Percentiles rank a stretch among this genome's conserved stretches.
phyloP scores from a whole-genome alignment of 441 rosid genomes.

The Cnidoscolus chayamansa region DNA sequence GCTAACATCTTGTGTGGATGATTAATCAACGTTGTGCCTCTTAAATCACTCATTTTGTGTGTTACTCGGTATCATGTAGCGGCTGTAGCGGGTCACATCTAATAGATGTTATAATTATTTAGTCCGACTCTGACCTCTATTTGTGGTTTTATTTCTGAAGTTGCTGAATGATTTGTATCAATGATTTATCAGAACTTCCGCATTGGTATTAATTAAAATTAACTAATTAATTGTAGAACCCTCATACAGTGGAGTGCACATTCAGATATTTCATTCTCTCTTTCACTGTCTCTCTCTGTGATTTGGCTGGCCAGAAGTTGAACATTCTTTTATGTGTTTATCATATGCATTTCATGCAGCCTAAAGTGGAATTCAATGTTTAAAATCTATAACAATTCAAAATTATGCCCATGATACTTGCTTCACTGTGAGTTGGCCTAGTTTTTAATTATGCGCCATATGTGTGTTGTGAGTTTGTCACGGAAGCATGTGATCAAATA shows the following conservation, averaged over 20 bases:
- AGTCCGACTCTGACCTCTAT: too few relatives aligned
- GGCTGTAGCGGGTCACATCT: not conserved
- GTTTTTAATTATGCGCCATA: not conserved
- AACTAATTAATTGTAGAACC: not conserved
- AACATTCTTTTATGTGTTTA: too few relatives aligned
- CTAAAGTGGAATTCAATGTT: not conserved
- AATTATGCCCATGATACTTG: not conserved
- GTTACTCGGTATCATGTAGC: too few relatives aligned
- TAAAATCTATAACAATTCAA: not conserved
- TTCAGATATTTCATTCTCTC: too few relatives aligned
- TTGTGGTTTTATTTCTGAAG: not conserved
- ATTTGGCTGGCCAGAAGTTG: conserved; percentile 3
- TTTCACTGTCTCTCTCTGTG: not conserved
- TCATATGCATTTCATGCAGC: too few relatives aligned
- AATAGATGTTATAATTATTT: not conserved
- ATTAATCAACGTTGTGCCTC: conserved; percentile 3
- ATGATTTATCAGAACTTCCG: conserved; percentile 10
- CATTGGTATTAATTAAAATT: not conserved
- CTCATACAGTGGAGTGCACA: not conserved
- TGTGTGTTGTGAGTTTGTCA: not conserved
- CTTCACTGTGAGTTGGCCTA: not conserved
- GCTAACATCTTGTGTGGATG: not conserved
- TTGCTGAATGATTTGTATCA: not conserved
- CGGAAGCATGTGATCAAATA: not conserved
- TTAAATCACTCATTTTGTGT: not conserved